Base-by-base conservation (phyloP, 2,329 filamentous ascomycete genomes). In the Aureobasidium pullulans region DNA sequence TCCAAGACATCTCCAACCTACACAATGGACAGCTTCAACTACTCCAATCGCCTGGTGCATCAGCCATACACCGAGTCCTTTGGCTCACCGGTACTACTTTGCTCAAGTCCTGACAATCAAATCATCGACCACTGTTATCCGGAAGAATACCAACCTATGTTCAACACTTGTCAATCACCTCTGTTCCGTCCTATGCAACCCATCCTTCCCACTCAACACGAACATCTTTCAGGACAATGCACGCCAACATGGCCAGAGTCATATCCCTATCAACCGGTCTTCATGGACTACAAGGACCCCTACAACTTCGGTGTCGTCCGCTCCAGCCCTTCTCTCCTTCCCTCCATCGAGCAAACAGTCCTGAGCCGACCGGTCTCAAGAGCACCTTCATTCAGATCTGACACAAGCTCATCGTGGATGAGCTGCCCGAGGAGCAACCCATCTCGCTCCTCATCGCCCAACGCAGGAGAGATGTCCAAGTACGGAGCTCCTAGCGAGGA, bases 401-500 rank as follows among this genome's bases (percentile, higher is more conserved):
- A 65, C 46, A 63, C 67, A 10, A 70, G 68, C 61, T 68, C 67
- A 8, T 60, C 57, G 13, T 63, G 59, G 28, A 67, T 67, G 60
- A 59, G 57, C 40, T 59, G 57, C 32, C 47, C 62, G 5, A 42
- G 58, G 13, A 67, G 67, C 34, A 65, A 69, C 32, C 61, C 65
- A 15, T 71, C 69, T 4, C 60, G 68, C 44, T 68, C 67, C 10
- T 64, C 62, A 9, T 71, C 70, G 4, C 70, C 70, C 4, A 71
- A 65, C 37, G 64, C 67, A 4, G 63, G 63, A 47, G 70, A 70
- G 46, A 70, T 71, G 69, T 63, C 65, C 37, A 68, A 68, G 52
- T 72, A 66, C 62, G 77, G 77, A n/a, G 73, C 70, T 59, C 70
- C 71, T 11, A 77, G 76, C 64, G 71, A 74, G 61, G 72, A 77